Conservation (phyloP, 345 rosid species). For the Combretum micranthum region DNA sequence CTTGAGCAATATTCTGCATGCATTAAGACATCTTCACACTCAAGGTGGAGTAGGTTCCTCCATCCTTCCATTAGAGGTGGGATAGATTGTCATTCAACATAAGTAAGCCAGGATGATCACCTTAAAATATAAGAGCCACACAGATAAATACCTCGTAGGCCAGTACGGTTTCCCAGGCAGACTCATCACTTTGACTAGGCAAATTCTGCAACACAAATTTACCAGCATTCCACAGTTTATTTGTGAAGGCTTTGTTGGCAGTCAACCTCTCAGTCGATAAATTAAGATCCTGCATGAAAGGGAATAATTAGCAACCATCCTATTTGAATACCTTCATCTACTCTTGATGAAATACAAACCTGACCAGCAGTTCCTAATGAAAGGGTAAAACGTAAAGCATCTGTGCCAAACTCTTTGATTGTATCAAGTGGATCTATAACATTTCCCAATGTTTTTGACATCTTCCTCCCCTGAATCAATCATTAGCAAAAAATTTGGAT, state of each 20-base stretch:
- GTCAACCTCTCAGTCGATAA: conserved; percentile 89
- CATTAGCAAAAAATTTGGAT: background rate
- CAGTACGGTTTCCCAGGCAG: conserved; percentile 68
- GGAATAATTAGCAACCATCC: conserved; percentile 11
- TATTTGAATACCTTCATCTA: conserved; percentile 4
- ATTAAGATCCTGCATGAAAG: conserved; percentile 68
- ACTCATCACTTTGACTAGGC: conserved; percentile 54
- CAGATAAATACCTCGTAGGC: conserved; percentile 48
- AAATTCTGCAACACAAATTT: conserved; percentile 86
- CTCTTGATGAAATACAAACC: conserved; percentile 35
- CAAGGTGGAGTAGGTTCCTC: too few species aligned
- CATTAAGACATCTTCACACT: too few species aligned
- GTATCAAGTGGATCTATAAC: conserved; percentile 93
- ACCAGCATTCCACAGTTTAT: conserved; percentile 98
- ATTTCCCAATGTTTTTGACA: conserved; percentile 91
- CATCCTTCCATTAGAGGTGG: too few species aligned
- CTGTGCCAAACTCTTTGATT: conserved; percentile 89
- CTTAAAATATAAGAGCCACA: background rate
- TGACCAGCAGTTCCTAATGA: conserved; percentile 98
- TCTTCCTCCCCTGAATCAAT: conserved; percentile 77
- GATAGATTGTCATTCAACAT: background rate
- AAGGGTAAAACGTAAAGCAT: conserved; percentile 86
- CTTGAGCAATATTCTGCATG: too few species aligned
- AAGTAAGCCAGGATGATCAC: background rate
- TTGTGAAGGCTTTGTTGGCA: conserved; percentile 92